Evolutionary conservation across 768 basidiomycete genomes (phyloP), one percentile per base, ranked within the genome.

Genomic region (Collybiopsis luxurians): DNA sequence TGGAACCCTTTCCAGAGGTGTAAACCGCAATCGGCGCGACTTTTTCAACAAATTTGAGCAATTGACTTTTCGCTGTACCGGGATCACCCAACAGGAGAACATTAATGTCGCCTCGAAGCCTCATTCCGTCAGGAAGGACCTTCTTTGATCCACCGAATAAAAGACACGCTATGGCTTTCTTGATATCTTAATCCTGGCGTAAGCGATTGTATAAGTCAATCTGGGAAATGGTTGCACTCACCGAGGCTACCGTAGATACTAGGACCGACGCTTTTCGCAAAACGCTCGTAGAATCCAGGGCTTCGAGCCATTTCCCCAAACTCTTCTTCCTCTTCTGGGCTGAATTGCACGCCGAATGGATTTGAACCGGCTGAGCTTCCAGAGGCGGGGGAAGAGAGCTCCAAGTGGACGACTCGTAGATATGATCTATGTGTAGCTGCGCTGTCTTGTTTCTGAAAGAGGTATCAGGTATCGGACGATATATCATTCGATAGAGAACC

Each of bases 31-130:
- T 95, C 0, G 97, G 97, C 0, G 97, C 95, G 46, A 98, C 95
- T 87, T 98, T 99, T 70, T 99, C 97, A 12, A 98, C 97, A 62
- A 99, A 99, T 66, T 99, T 99, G 59, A 99, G 84, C 63, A 99
- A 76, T 66, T 99, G 97, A 75, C 89, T 92, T 72, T 99, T 99
- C 21, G 97, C 97, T 13, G 97, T 98, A 73, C 97, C 97, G 7
- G 97, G 97, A 69, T 99, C 97, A 70, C 97, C 97, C 27, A 99
- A 82, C 26, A 98, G 73, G 10, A 99, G 75, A 19, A 99, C 97
- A 68, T 99, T 99, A 69, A 99, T 98, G 67, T 99, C 97, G 11
- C 97, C 97, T 68, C 97, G 82, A 40, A 99, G 73, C 30, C 97
- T 82, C 92, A 98, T 95, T 9, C 97, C 95, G 68, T 99, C 97